A percentile compares a stretch with the other conserved stretches of the same genome.
Conservation (phyloP, 306 rosid genomes). For the Vigna radiata region DNA sequence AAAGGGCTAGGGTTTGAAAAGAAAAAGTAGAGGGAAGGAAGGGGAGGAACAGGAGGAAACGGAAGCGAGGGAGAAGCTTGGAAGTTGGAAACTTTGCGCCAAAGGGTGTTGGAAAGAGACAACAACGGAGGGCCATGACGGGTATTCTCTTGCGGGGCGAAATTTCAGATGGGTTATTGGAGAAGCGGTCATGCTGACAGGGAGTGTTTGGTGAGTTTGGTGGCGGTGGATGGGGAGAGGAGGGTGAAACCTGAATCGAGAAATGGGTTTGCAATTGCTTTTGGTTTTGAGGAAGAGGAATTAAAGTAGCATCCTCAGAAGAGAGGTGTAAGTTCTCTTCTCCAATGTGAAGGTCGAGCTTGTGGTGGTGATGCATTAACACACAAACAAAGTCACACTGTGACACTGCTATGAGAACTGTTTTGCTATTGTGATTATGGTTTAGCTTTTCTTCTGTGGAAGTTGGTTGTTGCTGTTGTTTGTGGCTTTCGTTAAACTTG, state of each 20-base stretch:
- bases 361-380: conserved; percentile 54
- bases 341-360: conserved; percentile 53
- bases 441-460: not conserved
- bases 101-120: conserved; percentile 50
- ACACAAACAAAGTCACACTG: conserved; percentile 11
- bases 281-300: conserved; percentile 36
- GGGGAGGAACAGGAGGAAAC: conserved; percentile 61
- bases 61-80: conserved; percentile 58
- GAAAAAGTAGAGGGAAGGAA: conserved; percentile 67
- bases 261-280: conserved; percentile 40
- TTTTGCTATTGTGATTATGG: not conserved
- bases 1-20: conserved; percentile 57
- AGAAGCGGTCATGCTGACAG: conserved; percentile 54
- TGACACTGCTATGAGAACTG: not conserved
- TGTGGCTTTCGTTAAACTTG: not conserved
- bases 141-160: conserved; percentile 49
- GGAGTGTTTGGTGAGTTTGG: conserved; percentile 36
- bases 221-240: conserved; percentile 44
- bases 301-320: conserved; percentile 57
- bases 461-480: too few relatives aligned
- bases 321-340: conserved; percentile 54
- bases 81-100: conserved; percentile 49
- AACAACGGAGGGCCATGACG: conserved; percentile 46
- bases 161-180: conserved; percentile 41
- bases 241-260: conserved; percentile 37